Evolutionary conservation across 148 eudicot genomes (phyloP).

Genomic region (Drosera capensis): DNA sequence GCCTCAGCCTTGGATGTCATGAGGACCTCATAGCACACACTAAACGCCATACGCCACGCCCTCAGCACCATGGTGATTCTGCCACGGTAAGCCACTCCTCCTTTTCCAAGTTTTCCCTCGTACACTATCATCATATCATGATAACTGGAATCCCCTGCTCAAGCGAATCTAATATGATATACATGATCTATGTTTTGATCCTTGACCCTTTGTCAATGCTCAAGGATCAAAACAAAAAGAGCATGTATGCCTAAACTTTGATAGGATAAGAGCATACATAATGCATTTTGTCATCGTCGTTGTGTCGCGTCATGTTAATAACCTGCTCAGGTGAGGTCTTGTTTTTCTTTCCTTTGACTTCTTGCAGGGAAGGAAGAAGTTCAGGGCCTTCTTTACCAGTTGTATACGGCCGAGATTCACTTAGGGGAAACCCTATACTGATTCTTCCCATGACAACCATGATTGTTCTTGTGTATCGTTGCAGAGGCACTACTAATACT

Average conservation of each 20-base stretch:
- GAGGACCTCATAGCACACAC: neutral
- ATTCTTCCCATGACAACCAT: no score
- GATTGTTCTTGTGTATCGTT: no score
- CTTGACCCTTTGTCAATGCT: slow-evolving; percentile 8
- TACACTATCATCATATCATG: neutral
- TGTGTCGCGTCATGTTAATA: no score
- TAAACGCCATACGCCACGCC: neutral
- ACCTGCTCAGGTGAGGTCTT: neutral
- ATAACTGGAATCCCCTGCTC: neutral
- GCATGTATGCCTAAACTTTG: neutral
- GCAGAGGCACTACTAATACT: no score
- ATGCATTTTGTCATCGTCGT: neutral
- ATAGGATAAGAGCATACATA: slow-evolving; percentile 1
- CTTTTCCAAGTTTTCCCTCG: neutral
- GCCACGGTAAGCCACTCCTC: neutral
- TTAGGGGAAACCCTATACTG: neutral
- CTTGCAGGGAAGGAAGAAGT: slow-evolving; percentile 4
- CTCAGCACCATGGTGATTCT: neutral
- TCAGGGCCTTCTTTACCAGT: neutral
- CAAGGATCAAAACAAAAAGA: slow-evolving; percentile 15
- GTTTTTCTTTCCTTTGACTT: slow-evolving; percentile 6
- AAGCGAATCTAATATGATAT: neutral
- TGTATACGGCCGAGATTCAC: neutral
- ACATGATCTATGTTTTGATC: neutral
- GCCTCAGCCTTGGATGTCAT: slow-evolving; percentile 9